These are phyloP conservation scores for Colletotrichum sansevieriae DNA, from an alignment of 2,329 filamentous ascomycete genomes.

Conservation along the genomic window DNA sequence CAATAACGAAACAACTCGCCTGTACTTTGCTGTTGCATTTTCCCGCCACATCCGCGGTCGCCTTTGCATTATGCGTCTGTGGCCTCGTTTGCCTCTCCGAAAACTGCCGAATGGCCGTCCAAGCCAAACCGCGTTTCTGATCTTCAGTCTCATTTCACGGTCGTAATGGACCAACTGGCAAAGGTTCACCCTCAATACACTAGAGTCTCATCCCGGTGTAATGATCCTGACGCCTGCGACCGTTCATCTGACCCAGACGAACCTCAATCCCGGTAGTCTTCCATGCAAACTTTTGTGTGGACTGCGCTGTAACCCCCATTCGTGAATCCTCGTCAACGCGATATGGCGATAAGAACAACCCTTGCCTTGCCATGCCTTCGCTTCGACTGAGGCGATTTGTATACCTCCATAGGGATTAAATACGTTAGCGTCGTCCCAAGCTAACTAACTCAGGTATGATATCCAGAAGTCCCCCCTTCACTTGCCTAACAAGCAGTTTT, in stretches of 20 bases:
- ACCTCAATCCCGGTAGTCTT: conserved; percentile 27
- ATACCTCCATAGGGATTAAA: not conserved
- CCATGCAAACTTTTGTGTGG: conserved; percentile 7
- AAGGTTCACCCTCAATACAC: not conserved
- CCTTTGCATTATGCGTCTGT: not conserved
- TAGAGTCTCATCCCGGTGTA: conserved; percentile 15
- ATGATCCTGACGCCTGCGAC: conserved; percentile 19
- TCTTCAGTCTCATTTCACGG: not conserved
- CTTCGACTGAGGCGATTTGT: conserved; percentile 30
- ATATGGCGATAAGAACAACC: not conserved
- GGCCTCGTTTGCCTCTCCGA: conserved; percentile 1
- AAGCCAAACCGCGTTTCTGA: not conserved
- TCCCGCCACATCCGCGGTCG: too few species aligned
- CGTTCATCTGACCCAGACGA: conserved; percentile 28
- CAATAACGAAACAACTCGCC: too few species aligned
- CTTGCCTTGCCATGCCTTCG: conserved; percentile 10
- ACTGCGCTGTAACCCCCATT: conserved; percentile 28
- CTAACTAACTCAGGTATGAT: too few species aligned
- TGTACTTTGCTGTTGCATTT: too few species aligned
- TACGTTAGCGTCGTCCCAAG: too few species aligned
- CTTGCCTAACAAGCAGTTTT: too few species aligned
- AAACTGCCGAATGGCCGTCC: conserved; percentile 12
- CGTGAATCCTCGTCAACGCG: not conserved
- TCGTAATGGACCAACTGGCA: not conserved
- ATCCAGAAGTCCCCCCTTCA: too few species aligned